These are phyloP conservation scores for Clavispora asparagi DNA, from an alignment of 805 yeast genomes.

Conservation along the genomic window DNA sequence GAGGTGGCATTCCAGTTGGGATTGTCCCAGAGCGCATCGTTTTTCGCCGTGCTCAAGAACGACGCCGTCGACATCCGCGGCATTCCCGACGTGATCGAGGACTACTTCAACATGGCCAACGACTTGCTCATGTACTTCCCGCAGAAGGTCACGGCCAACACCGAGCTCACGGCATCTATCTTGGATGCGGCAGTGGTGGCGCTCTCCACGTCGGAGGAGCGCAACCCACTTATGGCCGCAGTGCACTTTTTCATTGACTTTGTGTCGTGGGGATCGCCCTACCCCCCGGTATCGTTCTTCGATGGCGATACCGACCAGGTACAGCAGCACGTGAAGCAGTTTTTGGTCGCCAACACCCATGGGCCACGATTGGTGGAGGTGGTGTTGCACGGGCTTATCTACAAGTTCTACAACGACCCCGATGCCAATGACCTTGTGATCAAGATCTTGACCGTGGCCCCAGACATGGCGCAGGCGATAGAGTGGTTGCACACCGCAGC, in stretches of 20 bases:
- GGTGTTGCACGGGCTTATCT: constrained; percentile 62
- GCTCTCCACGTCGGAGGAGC: constrained; percentile 50
- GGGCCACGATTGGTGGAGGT: constrained; percentile 55
- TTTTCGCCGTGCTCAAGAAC: constrained; percentile 38
- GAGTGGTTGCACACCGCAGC: constrained; percentile 62
- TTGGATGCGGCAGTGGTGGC: constrained; percentile 56
- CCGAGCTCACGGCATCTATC: constrained; percentile 45
- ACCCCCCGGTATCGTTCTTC: constrained; percentile 72
- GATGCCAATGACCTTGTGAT: constrained; percentile 74
- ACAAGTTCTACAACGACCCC: constrained; percentile 64
- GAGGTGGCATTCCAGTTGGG: constrained; percentile 72
- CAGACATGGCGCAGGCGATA: constrained; percentile 39
- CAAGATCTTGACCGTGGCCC: constrained; percentile 51
- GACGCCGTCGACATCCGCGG: constrained; percentile 28
- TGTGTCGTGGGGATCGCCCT: constrained; percentile 75
- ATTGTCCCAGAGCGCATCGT: constrained; percentile 55
- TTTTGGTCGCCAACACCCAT: constrained; percentile 37
- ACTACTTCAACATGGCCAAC: constrained; percentile 74
- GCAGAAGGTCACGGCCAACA: constrained; percentile 40
- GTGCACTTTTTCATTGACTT: constrained; percentile 79
- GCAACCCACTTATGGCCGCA: constrained; percentile 64
- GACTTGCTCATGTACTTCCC: constrained; percentile 78
- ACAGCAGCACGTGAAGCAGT: constrained; percentile 47
- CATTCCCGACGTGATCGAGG: constrained; percentile 73
- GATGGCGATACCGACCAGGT: constrained; percentile 37